Conservation (phyloP, 768 basidiomycete species). For the Neoboletus magnificus region DNA sequence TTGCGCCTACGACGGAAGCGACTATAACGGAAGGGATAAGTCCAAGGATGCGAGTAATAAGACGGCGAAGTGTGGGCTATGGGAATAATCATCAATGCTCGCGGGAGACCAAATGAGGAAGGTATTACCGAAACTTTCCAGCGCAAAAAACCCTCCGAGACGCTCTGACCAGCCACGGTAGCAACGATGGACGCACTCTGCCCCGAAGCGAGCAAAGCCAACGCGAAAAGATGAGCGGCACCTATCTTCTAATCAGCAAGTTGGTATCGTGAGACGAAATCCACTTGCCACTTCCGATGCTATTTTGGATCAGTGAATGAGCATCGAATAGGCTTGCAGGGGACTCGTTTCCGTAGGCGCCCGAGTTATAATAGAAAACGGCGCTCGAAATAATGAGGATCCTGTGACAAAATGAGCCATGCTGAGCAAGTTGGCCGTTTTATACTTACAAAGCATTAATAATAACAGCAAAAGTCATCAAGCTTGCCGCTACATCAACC, state of each 20-base stretch:
- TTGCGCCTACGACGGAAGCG: slow-evolving; percentile 64
- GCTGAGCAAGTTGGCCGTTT: not conserved
- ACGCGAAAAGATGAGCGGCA: slow-evolving; percentile 82
- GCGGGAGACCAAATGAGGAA: slow-evolving; percentile 13
- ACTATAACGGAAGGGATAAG: slow-evolving; percentile 82
- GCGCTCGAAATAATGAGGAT: slow-evolving; percentile 81
- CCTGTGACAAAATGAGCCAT: slow-evolving; percentile 33
- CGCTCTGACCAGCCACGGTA: slow-evolving; percentile 86
- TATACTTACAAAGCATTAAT: slow-evolving; percentile 76
- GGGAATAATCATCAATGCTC: slow-evolving; percentile 25
- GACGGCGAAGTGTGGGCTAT: slow-evolving; percentile 73
- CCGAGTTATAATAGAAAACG: slow-evolving; percentile 65
- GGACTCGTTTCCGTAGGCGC: slow-evolving; percentile 35
- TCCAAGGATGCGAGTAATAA: slow-evolving; percentile 77
- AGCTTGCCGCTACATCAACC: slow-evolving; percentile 60
- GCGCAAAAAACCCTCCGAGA: slow-evolving; percentile 85
- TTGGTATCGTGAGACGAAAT: not conserved
- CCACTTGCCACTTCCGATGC: slow-evolving; percentile 63
- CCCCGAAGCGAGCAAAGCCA: slow-evolving; percentile 81
- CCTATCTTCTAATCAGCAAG: slow-evolving; percentile 38
- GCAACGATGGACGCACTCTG: slow-evolving; percentile 90
- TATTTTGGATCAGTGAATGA: slow-evolving; percentile 62
- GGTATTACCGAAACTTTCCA: slow-evolving; percentile 72
- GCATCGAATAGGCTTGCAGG: slow-evolving; percentile 85
- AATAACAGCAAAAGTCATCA: slow-evolving; percentile 82